Conservation (phyloP, 2,329 filamentous ascomycete genomes). For the Colletotrichum neosansevieriae region DNA sequence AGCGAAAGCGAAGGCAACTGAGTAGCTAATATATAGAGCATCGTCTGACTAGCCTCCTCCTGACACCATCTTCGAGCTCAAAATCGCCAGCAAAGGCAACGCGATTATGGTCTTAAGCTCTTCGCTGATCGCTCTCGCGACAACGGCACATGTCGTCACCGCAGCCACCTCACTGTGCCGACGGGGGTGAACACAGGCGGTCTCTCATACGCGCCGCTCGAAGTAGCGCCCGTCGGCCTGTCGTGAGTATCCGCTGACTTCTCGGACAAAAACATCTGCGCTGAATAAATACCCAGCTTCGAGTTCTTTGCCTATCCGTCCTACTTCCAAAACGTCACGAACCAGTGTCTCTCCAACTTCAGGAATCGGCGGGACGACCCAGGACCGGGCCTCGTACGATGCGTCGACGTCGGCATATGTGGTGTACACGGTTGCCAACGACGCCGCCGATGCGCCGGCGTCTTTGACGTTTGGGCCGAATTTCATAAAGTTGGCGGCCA, state of each 20-base stretch:
- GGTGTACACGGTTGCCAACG: slow-evolving; percentile 60
- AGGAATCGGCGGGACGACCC: slow-evolving; percentile 70
- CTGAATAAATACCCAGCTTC: slow-evolving; percentile 50
- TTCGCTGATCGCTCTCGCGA: neutral
- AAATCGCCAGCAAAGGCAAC: neutral
- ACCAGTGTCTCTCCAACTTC: slow-evolving; percentile 64
- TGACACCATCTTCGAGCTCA: too few relatives aligned
- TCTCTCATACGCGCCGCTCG: slow-evolving; percentile 27
- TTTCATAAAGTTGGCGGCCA: slow-evolving; percentile 62
- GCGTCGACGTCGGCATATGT: slow-evolving; percentile 58
- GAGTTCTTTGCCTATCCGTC: slow-evolving; percentile 69
- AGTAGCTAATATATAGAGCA: neutral
- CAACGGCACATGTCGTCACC: slow-evolving; percentile 5
- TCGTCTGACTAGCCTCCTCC: too few relatives aligned
- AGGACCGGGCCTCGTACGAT: slow-evolving; percentile 67
- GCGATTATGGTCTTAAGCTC: neutral
- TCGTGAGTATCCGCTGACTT: slow-evolving; percentile 13
- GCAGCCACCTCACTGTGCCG: slow-evolving; percentile 20
- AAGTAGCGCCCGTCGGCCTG: slow-evolving; percentile 26
- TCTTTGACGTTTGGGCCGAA: slow-evolving; percentile 64
- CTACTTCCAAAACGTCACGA: slow-evolving; percentile 65
- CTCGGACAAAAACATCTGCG: neutral
- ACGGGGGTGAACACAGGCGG: slow-evolving; percentile 7
- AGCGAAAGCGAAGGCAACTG: too few relatives aligned
- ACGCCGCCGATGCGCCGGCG: slow-evolving; percentile 59